phyloP scores from a whole-genome alignment of 2,329 filamentous ascomycete genomes.

The Scortechinia acanthostroma region DNA sequence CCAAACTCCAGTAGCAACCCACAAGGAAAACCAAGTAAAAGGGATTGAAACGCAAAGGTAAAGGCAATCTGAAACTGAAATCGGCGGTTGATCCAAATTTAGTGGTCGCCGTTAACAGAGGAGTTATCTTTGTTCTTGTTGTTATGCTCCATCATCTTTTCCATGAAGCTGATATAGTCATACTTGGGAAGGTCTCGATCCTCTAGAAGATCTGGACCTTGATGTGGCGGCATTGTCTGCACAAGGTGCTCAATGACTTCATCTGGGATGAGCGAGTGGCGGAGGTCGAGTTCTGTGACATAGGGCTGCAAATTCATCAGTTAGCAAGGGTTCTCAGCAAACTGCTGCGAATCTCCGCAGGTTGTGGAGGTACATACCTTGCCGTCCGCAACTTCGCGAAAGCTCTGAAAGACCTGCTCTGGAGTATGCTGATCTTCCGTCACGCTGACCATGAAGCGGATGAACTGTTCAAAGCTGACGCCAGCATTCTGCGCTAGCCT shows the following conservation, averaged over 20 bases:
- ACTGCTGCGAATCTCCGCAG: background rate
- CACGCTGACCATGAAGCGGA: constrained; percentile 97
- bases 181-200: constrained; percentile 67
- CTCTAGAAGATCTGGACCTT: constrained; percentile 58
- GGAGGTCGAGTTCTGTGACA: constrained; percentile 92
- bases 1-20: too few relatives aligned
- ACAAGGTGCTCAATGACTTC: constrained; percentile 92
- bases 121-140: background rate
- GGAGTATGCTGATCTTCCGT: constrained; percentile 98
- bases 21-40: too few relatives aligned
- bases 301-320: constrained; percentile 63
- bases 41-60: too few relatives aligned
- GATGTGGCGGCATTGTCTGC: constrained; percentile 77
- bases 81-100: background rate
- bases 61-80: too few relatives aligned
- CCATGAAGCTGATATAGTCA: constrained; percentile 97
- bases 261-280: constrained; percentile 90
- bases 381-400: constrained; percentile 93
- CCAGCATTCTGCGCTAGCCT: constrained; percentile 34
- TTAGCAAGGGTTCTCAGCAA: too few relatives aligned
- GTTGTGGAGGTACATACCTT: constrained; percentile 25
- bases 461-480: constrained; percentile 97
- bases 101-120: background rate
- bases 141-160: constrained; percentile 55
- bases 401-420: constrained; percentile 96